Evolutionary conservation across 2,329 filamentous ascomycete genomes (phyloP).

Genomic region (Colletotrichum sp.): DNA sequence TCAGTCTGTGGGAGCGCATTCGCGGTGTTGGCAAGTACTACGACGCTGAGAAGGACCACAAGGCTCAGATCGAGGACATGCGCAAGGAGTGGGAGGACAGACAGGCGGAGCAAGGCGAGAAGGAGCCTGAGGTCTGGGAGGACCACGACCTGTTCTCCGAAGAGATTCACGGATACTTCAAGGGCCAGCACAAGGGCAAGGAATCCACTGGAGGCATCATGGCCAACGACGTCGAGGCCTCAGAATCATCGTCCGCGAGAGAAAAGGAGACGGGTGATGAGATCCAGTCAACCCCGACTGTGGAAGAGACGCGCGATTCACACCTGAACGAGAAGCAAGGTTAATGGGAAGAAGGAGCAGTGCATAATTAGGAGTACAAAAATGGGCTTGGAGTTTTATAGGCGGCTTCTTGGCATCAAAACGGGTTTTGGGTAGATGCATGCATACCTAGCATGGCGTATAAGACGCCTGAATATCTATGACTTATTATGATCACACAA

Average conservation of each 20-base stretch:
- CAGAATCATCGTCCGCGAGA: conserved; percentile 2
- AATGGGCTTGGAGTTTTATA: conserved; percentile 4
- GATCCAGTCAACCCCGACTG: conserved; percentile 1
- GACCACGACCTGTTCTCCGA: conserved; percentile 57
- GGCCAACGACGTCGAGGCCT: neutral
- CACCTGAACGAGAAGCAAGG: conserved; percentile 10
- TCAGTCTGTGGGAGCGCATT: conserved; percentile 87
- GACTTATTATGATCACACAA: neutral
- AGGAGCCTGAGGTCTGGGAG: conserved; percentile 52
- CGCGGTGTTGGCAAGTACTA: conserved; percentile 82
- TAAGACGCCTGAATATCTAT: conserved; percentile 1
- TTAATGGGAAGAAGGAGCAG: neutral
- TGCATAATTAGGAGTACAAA: conserved; percentile 11
- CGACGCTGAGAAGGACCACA: conserved; percentile 81
- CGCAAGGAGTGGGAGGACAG: conserved; percentile 64
- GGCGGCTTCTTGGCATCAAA: neutral
- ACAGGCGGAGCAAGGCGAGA: conserved; percentile 50
- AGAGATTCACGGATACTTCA: conserved; percentile 62
- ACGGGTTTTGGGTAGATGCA: neutral
- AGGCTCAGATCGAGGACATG: conserved; percentile 86
- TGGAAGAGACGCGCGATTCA: neutral
- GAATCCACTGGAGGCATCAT: neutral
- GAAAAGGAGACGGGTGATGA: conserved; percentile 12
- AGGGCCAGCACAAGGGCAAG: conserved; percentile 26
- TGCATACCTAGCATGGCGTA: neutral